Percentiles rank a stretch among this genome's conserved stretches.
These are phyloP conservation scores for Penicillium rolfsii DNA, from an alignment of 2,329 filamentous ascomycete species.

Conservation along the genomic window DNA sequence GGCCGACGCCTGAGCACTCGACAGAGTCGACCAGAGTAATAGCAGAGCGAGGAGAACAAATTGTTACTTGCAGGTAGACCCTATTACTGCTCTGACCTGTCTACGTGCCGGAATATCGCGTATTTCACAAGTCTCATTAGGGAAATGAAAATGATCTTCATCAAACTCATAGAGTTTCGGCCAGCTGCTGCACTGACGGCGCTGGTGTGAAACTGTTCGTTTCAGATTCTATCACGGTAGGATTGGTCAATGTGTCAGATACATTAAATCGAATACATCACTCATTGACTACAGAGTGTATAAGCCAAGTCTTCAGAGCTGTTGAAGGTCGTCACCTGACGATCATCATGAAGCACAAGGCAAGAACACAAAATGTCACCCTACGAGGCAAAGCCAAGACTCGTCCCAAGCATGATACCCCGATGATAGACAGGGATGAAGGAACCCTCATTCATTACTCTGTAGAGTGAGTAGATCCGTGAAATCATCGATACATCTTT, in stretches of 20 bases:
- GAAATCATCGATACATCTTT: background rate
- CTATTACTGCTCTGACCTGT: background rate
- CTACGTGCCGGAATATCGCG: background rate
- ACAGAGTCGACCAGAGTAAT: background rate
- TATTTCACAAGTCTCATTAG: background rate
- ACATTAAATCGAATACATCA: background rate
- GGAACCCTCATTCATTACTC: background rate
- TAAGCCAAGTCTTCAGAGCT: background rate
- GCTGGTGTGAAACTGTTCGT: background rate
- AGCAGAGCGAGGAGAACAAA: too few species aligned
- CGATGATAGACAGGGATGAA: background rate
- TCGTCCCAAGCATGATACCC: background rate
- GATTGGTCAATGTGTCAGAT: background rate
- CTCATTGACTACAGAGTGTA: background rate
- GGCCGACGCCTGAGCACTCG: background rate
- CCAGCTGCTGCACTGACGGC: background rate
- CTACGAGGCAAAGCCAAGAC: conserved; percentile 6
- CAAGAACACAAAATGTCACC: background rate
- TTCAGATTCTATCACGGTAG: background rate
- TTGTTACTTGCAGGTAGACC: background rate
- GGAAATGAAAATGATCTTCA: background rate
- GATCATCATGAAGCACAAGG: background rate
- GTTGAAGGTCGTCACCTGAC: background rate
- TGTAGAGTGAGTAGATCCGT: background rate
- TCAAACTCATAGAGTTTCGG: background rate